These are phyloP conservation scores for Populus hybrid DNA, from an alignment of 441 rosid genomes.

Conservation along the genomic window DNA sequence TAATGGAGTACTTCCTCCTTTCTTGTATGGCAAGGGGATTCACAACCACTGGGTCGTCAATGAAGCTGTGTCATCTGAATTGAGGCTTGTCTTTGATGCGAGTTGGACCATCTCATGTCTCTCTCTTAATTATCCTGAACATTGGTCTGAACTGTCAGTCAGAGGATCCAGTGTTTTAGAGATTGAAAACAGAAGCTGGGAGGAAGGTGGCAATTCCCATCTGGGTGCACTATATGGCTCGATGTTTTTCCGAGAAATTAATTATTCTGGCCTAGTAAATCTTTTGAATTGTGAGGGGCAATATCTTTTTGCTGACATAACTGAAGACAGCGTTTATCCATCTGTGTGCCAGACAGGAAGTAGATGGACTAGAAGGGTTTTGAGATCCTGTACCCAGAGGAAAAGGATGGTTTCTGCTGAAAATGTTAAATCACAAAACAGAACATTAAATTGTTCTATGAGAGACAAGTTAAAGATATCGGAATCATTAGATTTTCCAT, in stretches of 20 bases:
- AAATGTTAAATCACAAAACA: slow-evolving; percentile 30
- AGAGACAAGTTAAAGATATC: slow-evolving; percentile 34
- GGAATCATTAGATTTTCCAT: slow-evolving; percentile 44
- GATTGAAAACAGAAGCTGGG: slow-evolving; percentile 61
- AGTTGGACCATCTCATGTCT: slow-evolving; percentile 61
- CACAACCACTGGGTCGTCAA: slow-evolving; percentile 66
- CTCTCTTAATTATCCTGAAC: slow-evolving; percentile 30
- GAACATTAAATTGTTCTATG: slow-evolving; percentile 30
- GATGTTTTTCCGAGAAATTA: slow-evolving; percentile 41
- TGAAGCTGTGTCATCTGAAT: slow-evolving; percentile 61
- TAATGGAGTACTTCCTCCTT: slow-evolving; percentile 83
- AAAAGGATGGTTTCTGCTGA: slow-evolving; percentile 49
- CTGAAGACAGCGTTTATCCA: slow-evolving; percentile 27
- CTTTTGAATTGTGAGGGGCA: slow-evolving; percentile 56
- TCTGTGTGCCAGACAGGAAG: slow-evolving; percentile 22
- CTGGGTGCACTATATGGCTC: slow-evolving; percentile 74
- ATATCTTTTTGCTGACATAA: slow-evolving; percentile 39
- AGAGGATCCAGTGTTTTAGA: slow-evolving; percentile 23
- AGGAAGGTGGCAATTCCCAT: slow-evolving; percentile 64
- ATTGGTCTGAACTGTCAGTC: slow-evolving; percentile 22
- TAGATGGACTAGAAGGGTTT: slow-evolving; percentile 30
- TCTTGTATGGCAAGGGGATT: slow-evolving; percentile 68
- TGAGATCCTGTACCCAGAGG: slow-evolving; percentile 39
- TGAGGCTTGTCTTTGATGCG: slow-evolving; percentile 83
- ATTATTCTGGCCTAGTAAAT: slow-evolving; percentile 44